phyloP scores from a whole-genome alignment of 2,329 filamentous ascomycete genomes.

The Pseudonectria foliicola region DNA sequence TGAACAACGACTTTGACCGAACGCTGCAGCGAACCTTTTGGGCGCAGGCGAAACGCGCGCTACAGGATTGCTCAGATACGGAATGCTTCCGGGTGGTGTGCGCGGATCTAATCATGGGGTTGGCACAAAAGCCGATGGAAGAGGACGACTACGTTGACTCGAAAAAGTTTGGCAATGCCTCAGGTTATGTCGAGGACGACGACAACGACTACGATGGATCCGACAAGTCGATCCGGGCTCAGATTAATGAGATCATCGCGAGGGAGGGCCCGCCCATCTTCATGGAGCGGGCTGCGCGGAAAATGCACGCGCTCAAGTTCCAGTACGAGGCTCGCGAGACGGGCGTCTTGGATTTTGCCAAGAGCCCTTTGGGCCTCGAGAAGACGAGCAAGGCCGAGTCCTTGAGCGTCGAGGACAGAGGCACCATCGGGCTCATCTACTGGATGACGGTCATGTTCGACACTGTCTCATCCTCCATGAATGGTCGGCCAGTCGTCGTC shows the following conservation, averaged over 20 bases:
- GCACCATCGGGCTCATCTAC: constrained; percentile 49
- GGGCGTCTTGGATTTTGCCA: constrained; percentile 18
- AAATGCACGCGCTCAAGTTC: constrained; percentile 31
- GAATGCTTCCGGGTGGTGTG: constrained; percentile 34
- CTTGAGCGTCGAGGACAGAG: constrained; percentile 25
- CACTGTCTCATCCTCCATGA: constrained; percentile 49
- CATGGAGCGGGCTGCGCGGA: constrained; percentile 32
- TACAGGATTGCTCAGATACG: constrained; percentile 30
- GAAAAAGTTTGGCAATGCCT: constrained; percentile 4
- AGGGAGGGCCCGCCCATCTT: constrained; percentile 23
- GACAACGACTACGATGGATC: constrained; percentile 16
- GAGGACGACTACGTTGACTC: constrained; percentile 15
- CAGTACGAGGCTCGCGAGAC: constrained; percentile 24
- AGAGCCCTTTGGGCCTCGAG: constrained; percentile 19
- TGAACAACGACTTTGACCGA: constrained; percentile 31
- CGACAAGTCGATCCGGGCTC: constrained; percentile 20
- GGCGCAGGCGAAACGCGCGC: constrained; percentile 29
- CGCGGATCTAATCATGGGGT: constrained; percentile 33
- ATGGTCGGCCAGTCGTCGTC: constrained; percentile 29
- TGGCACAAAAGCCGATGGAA: constrained; percentile 29
- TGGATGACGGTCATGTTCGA: constrained; percentile 57
- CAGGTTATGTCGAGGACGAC: constrained; percentile 10
- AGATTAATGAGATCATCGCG: constrained; percentile 24
- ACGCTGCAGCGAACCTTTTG: constrained; percentile 31
- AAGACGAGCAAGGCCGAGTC: constrained; percentile 14